Conservation (phyloP, 73 alveolate species). For the Tetrahymena thermophila region DNA sequence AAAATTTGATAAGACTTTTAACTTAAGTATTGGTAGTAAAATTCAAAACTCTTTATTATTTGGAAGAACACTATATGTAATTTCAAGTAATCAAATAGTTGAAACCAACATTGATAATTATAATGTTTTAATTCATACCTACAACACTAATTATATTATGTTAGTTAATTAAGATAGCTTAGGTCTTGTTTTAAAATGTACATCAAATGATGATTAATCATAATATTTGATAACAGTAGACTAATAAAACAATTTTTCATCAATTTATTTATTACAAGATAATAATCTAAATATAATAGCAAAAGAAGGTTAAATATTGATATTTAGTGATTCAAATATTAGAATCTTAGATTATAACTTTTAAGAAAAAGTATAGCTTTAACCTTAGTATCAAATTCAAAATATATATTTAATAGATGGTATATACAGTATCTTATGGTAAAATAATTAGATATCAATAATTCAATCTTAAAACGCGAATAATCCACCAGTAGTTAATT, state of each 20-base stretch:
- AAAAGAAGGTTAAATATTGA: background rate
- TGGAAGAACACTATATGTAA: no score
- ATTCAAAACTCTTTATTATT: background rate
- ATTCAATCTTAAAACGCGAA: background rate
- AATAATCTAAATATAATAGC: background rate
- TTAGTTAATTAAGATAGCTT: background rate
- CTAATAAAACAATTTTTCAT: no score
- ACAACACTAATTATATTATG: background rate
- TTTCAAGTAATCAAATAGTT: background rate
- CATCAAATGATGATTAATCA: no score
- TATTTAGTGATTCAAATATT: no score
- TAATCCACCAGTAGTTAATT: background rate
- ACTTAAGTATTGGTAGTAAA: no score
- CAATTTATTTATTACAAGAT: no score
- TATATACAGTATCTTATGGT: no score
- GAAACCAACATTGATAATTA: background rate
- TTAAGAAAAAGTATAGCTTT: background rate
- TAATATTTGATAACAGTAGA: background rate
- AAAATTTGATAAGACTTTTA: background rate
- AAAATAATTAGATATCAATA: no score
- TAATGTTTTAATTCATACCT: no score
- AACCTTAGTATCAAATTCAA: no score
- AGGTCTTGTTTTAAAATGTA: background rate
- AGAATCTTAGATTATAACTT: background rate
- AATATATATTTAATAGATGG: background rate